Percentiles rank a stretch among this genome's conserved stretches.
Conservation (phyloP, 2,329 filamentous ascomycete species). For the Aspergillus sp. region DNA sequence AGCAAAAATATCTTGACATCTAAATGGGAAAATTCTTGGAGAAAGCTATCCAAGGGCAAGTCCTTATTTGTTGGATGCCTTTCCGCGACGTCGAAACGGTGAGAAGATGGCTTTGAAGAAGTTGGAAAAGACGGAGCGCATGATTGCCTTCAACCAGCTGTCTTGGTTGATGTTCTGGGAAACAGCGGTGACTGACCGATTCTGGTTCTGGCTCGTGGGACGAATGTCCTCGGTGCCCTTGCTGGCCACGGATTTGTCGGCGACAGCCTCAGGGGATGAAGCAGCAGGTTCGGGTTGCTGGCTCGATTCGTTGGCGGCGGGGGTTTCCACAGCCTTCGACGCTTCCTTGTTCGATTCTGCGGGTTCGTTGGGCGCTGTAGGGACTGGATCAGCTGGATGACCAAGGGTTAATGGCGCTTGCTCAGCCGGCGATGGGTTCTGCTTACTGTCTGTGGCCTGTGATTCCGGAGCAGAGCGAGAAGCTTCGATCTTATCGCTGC, state of each 20-base stretch:
- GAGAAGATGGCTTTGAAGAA: conserved; percentile 37
- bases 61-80: conserved; percentile 20
- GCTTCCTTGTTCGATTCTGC: conserved; percentile 85
- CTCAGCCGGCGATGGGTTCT: conserved; percentile 10
- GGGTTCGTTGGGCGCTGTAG: conserved; percentile 25
- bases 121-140: conserved; percentile 35
- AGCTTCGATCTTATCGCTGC: conserved; percentile 10
- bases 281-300: conserved; percentile 8
- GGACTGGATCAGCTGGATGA: conserved; percentile 25
- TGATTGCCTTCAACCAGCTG: conserved; percentile 37
- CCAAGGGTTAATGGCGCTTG: conserved; percentile 21
- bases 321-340: conserved; percentile 48
- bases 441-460: conserved; percentile 19
- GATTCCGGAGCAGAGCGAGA: conserved; percentile 5
- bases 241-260: conserved; percentile 7
- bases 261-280: conserved; percentile 3
- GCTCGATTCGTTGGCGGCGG: conserved; percentile 8
- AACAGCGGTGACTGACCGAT: conserved; percentile 35
- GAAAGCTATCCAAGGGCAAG: neutral
- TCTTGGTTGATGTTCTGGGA: conserved; percentile 34
- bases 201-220: conserved; percentile 31
- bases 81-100: conserved; percentile 33
- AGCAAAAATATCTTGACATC: conserved; percentile 2
- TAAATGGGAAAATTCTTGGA: neutral
- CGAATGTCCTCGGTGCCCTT: conserved; percentile 25